Base-by-base conservation (phyloP, 345 rosid genomes). In the Eutrema japonicum region DNA sequence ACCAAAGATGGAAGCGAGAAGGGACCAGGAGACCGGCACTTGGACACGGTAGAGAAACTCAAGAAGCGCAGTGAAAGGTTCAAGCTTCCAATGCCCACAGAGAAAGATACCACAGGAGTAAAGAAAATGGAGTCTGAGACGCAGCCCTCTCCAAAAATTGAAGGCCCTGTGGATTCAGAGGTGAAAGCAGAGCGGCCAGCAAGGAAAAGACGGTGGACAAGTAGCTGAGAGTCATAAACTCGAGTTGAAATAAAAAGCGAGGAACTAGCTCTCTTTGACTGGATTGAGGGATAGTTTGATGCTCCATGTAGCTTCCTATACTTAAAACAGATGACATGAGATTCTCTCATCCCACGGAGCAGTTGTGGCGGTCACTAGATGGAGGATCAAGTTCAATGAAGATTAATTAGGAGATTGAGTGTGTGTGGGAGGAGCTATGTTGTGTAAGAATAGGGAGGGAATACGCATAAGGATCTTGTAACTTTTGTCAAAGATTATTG, bases 61-160 rank as follows among this genome's bases (percentile, higher is more conserved):
- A 95, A 95, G 89, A 95, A 95, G 77, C 87, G 99, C 56, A 95
- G 99, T 53, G 98, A 95, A 85, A 83, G 99, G 76, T 95, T 95
- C 85, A 95, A 89, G 81, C 89, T 92, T 72, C 99, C 99, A 29
- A 84, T 92, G 96, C 86, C 96, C 12, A 83, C 78, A 30, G 99
- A 88, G 68, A 90, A 90, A 76, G 97, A 87, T 63, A 60, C 79
- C 22, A 11, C 68, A 13, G 63, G 82, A 62, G 72, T 80, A 50
- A 92, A 92, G 81, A 95, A 81, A 80, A 76, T 75, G 63, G 98
- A 92, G 84, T 77, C 70, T 18, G 91, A 88, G 69, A 72, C 82
- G 4, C 68, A 79, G 47, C 86, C 93, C 63, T 76, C 79, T 45
- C 82, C 81, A 30, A 87, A 83, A 83, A 62, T 66, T 3, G 96